These are phyloP conservation scores for Phytopythium delawarense DNA, from an alignment of 352 stramenopile genomes.

Conservation along the genomic window DNA sequence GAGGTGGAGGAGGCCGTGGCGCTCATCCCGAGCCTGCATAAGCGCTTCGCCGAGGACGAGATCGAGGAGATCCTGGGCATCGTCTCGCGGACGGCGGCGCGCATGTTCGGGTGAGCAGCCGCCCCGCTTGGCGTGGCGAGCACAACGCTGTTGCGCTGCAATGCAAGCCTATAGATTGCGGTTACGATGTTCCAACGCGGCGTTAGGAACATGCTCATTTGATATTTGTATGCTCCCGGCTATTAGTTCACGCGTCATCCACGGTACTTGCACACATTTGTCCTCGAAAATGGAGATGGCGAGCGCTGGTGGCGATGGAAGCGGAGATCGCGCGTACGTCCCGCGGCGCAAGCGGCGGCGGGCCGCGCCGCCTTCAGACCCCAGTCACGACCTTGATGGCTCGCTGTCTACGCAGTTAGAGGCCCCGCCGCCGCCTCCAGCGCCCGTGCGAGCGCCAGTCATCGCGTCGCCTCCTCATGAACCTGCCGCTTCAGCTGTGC, in stretches of 20 bases:
- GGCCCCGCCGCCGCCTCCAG: conserved; percentile 1
- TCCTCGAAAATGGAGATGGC: conserved; percentile 3
- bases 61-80: conserved; percentile 89
- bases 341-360: conserved; percentile 37
- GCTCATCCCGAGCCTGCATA: conserved; percentile 86
- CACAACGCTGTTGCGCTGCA: too few relatives aligned
- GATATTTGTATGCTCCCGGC: background rate
- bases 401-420: background rate
- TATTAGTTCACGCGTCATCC: background rate
- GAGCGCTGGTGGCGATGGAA: background rate
- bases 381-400: background rate
- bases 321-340: conserved; percentile 24
- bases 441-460: background rate
- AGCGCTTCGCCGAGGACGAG: conserved; percentile 86
- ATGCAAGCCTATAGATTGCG: background rate
- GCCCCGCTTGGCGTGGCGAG: background rate
- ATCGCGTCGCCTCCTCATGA: background rate
- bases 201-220: background rate
- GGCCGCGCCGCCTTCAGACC: conserved; percentile 5
- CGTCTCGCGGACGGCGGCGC: conserved; percentile 80
- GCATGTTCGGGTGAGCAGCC: conserved; percentile 72
- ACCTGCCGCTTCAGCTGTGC: background rate
- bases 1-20: conserved; percentile 86
- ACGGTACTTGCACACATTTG: background rate
- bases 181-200: background rate